These are phyloP conservation scores for Colletotrichum cuscutae DNA, from an alignment of 2,329 filamentous ascomycete genomes.

Conservation along the genomic window DNA sequence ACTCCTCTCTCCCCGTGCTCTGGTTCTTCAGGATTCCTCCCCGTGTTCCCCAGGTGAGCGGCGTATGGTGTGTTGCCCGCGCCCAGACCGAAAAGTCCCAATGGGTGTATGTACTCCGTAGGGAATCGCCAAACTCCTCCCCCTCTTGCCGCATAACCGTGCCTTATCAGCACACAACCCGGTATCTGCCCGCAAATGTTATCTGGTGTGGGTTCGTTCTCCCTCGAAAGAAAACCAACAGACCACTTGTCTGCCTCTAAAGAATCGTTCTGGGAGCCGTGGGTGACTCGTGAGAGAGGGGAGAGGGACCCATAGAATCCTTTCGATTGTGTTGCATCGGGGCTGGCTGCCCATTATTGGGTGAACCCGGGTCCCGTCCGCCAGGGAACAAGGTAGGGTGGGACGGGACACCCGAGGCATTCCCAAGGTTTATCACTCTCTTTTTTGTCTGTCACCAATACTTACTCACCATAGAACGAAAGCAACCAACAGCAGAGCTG, in stretches of 20 bases:
- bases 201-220: not conserved
- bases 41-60: not conserved
- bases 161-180: not conserved
- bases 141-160: conserved; percentile 5
- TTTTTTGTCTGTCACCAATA: not conserved
- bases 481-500: not conserved
- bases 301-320: not conserved
- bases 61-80: not conserved
- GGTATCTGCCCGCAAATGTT: not conserved
- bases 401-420: not conserved
- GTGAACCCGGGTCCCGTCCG: not conserved
- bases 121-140: not conserved
- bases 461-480: not conserved
- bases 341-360: not conserved
- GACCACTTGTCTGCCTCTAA: not conserved
- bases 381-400: not conserved
- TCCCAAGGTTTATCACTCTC: not conserved
- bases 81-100: not conserved
- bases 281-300: not conserved
- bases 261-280: not conserved
- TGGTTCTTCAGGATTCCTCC: too few relatives aligned
- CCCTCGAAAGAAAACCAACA: not conserved
- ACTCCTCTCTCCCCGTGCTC: not conserved
- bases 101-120: not conserved
- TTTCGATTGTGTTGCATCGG: not conserved